Evolutionary conservation across 306 rosid species (phyloP).

Genomic region (Quercus wislizeni): DNA sequence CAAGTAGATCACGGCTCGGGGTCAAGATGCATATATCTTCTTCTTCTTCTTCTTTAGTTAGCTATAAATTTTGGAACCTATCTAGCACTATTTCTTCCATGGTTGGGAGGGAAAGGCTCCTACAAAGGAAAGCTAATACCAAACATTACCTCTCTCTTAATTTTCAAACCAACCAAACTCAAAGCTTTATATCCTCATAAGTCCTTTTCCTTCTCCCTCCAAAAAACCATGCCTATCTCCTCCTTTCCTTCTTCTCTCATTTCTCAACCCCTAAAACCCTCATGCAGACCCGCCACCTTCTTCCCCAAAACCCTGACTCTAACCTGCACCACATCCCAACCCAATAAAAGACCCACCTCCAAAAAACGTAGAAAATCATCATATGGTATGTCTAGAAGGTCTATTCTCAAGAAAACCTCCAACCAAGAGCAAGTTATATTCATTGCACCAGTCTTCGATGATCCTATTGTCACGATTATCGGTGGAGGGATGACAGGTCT

Average conservation of each 20-base stretch:
- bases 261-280: slow-evolving; percentile 34
- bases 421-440: slow-evolving; percentile 79
- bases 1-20: too few relatives aligned
- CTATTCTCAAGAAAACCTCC: slow-evolving; percentile 65
- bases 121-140: too few relatives aligned
- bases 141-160: too few relatives aligned
- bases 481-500: slow-evolving; percentile 94
- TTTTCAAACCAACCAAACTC: background rate
- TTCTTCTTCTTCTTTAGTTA: too few relatives aligned
- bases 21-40: too few relatives aligned
- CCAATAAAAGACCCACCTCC: slow-evolving; percentile 33
- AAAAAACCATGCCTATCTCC: slow-evolving; percentile 13
- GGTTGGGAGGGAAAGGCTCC: too few relatives aligned
- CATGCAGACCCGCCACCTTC: slow-evolving; percentile 10
- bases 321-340: slow-evolving; percentile 19
- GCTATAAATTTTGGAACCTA: too few relatives aligned
- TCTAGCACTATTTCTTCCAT: too few relatives aligned
- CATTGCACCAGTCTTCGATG: slow-evolving; percentile 54
- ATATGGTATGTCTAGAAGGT: slow-evolving; percentile 67
- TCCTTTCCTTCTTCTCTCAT: slow-evolving; percentile 28
- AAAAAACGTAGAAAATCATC: slow-evolving; percentile 49
- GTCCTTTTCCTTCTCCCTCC: slow-evolving; percentile 14
- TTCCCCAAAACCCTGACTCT: slow-evolving; percentile 4
- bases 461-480: slow-evolving; percentile 66
- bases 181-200: background rate